phyloP scores from a whole-genome alignment of 1,284 basidiomycete species.

The Moesziomyces parantarcticus region DNA sequence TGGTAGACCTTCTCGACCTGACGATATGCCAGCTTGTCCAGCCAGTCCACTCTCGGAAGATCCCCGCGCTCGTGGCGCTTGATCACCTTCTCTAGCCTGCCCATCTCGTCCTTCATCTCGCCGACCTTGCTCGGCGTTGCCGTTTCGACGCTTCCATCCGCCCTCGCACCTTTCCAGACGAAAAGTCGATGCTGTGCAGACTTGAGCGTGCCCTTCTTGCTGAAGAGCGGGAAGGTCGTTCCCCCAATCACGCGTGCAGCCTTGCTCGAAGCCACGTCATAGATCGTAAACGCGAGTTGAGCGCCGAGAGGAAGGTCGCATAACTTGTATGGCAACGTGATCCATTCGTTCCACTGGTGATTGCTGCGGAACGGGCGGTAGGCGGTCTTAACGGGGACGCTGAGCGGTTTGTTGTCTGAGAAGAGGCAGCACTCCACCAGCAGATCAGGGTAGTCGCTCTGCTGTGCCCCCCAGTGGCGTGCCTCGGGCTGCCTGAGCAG shows the following conservation, averaged over 20 bases:
- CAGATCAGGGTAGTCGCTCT: slow-evolving; percentile 80
- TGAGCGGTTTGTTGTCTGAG: slow-evolving; percentile 90
- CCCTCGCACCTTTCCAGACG: slow-evolving; percentile 83
- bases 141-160: slow-evolving; percentile 83
- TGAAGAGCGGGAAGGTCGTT: slow-evolving; percentile 87
- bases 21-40: slow-evolving; percentile 90
- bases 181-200: slow-evolving; percentile 80
- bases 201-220: slow-evolving; percentile 88
- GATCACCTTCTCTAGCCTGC: slow-evolving; percentile 90
- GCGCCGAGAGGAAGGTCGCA: slow-evolving; percentile 87
- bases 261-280: slow-evolving; percentile 80
- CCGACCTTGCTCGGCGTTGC: slow-evolving; percentile 75
- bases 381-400: slow-evolving; percentile 87
- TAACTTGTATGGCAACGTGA: slow-evolving; percentile 88
- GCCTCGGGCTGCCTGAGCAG: slow-evolving; percentile 43
- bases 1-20: slow-evolving; percentile 80
- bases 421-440: slow-evolving; percentile 90
- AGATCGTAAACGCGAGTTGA: slow-evolving; percentile 91
- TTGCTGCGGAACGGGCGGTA: slow-evolving; percentile 81
- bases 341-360: slow-evolving; percentile 86
- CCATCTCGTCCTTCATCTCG: slow-evolving; percentile 82
- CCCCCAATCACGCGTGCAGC: slow-evolving; percentile 80
- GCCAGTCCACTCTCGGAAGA: slow-evolving; percentile 92
- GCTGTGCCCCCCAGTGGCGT: slow-evolving; percentile 48
- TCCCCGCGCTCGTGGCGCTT: slow-evolving; percentile 96